A percentile compares a stretch with the other conserved stretches of the same genome.
phyloP scores from a whole-genome alignment of 1,284 basidiomycete genomes.

The Puccinia novopanici region DNA sequence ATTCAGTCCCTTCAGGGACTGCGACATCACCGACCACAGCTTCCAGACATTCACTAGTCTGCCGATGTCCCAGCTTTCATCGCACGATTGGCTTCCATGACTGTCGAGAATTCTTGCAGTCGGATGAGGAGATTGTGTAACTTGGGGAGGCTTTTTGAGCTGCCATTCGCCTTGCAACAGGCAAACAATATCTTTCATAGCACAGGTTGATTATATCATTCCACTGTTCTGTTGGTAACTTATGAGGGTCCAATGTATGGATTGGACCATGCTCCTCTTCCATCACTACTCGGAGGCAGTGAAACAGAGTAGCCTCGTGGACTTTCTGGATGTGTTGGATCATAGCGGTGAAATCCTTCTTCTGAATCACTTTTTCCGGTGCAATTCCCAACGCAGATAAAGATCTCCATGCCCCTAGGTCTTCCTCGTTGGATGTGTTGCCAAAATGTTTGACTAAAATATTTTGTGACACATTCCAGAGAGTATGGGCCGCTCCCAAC shows the following conservation, averaged over 20 bases:
- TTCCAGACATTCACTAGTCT: conserved; percentile 19
- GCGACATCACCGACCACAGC: conserved; percentile 7
- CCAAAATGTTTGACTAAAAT: no score
- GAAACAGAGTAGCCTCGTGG: neutral
- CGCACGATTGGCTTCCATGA: neutral
- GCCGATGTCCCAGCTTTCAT: conserved; percentile 18
- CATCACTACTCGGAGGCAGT: neutral
- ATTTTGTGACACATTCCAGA: conserved; percentile 24
- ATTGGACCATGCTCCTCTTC: neutral
- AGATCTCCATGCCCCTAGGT: neutral
- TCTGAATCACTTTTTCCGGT: no score
- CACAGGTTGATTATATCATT: neutral
- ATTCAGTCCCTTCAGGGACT: neutral
- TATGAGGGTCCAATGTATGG: neutral
- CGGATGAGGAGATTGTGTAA: neutral
- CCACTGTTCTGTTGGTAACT: neutral
- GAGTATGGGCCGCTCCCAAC: neutral
- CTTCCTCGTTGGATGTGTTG: neutral
- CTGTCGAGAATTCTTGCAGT: neutral
- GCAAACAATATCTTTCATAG: neutral
- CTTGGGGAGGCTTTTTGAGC: neutral
- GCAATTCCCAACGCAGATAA: neutral
- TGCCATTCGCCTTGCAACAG: neutral
- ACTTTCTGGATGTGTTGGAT: neutral
- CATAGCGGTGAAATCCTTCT: no score